Base-by-base conservation (phyloP, 129 eudicot genomes). In the Smallanthus sonchifolius region DNA sequence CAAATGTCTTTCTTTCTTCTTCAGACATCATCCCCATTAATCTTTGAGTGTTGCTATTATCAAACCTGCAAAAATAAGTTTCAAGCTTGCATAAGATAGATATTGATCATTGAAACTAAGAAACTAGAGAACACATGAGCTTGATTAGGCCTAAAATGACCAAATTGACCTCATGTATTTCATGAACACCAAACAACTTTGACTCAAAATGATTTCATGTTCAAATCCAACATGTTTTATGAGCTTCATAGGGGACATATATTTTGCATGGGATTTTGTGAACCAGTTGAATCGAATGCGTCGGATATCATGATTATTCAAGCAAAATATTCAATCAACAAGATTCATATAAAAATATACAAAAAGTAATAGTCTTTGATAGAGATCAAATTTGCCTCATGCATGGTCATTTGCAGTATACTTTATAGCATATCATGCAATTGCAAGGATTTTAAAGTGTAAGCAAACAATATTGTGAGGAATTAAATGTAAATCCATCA, bases 21-120 rank as follows among this genome's bases (percentile, higher is more conserved):
- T 87, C 89, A 0, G 98, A 93, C 98, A 93, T 90, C 77, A 70
- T 75, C 45, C 84, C 97, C 95, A 88, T 83, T 85, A 93, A 51
- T 62, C 69, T 81, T 32, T 79, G 74, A 15, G 96, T 90, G 84
- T 89, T 93, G 77, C 96, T 90, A 74, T 90, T 94, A 72, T 94
- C 98, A 74, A 94, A 94, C 86, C 98, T 94, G 81, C 51, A 36
- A 67, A 32, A 68, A 30, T 14, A 60, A 24, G 36, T 57, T 57
- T 57, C 7, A 57, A 28, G 7, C 37, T 51, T 51, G 57, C 57
- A 51, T 51, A n/a, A 51, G 57, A n/a, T 51, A 51, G 24, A 51
- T 17, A n/a, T 3, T 16, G 0, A 51, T 51, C 59, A 51, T 5
- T 51, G 8, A 2, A 16, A 16, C 59, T 51, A n/a, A 16, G 30